Conservation (phyloP, 352 stramenopile species). For the Phytophthora rubi region DNA sequence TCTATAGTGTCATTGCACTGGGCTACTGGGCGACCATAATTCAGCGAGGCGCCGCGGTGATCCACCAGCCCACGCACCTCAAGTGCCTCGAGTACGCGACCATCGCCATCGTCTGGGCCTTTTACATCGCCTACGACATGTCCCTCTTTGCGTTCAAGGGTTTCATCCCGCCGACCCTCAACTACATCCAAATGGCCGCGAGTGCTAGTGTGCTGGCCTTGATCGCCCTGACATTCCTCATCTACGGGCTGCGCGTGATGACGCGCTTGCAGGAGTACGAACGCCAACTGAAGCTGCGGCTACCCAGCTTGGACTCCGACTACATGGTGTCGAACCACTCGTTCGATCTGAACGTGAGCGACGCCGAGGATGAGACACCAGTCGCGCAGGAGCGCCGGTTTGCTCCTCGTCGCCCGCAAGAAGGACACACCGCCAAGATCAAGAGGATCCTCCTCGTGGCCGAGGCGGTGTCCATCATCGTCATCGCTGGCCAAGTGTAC, state of each 20-base stretch:
- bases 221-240: conserved; percentile 35
- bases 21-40: conserved; percentile 68
- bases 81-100: conserved; percentile 37
- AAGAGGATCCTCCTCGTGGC: conserved; percentile 36
- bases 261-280: conserved; percentile 33
- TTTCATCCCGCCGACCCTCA: conserved; percentile 35
- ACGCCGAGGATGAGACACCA: conserved; percentile 20
- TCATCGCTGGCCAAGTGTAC: conserved; percentile 33
- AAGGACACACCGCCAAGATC: conserved; percentile 38
- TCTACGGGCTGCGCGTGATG: too few species aligned
- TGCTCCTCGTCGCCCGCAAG: conserved; percentile 12
- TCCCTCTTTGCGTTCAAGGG: conserved; percentile 43
- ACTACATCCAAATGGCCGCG: conserved; percentile 35
- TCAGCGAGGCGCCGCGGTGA: conserved; percentile 46
- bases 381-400: conserved; percentile 19
- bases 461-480: conserved; percentile 26
- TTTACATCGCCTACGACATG: conserved; percentile 43
- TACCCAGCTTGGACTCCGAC: conserved; percentile 20
- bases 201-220: conserved; percentile 29
- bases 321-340: conserved; percentile 32
- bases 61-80: conserved; percentile 35
- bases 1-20: conserved; percentile 53
- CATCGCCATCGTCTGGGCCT: conserved; percentile 45
- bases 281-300: conserved; percentile 21
- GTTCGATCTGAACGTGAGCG: conserved; percentile 32